Evolutionary conservation across 495 filamentous ascomycete genomes (phyloP).

Genomic region (Aspergillus bertholletiae): DNA sequence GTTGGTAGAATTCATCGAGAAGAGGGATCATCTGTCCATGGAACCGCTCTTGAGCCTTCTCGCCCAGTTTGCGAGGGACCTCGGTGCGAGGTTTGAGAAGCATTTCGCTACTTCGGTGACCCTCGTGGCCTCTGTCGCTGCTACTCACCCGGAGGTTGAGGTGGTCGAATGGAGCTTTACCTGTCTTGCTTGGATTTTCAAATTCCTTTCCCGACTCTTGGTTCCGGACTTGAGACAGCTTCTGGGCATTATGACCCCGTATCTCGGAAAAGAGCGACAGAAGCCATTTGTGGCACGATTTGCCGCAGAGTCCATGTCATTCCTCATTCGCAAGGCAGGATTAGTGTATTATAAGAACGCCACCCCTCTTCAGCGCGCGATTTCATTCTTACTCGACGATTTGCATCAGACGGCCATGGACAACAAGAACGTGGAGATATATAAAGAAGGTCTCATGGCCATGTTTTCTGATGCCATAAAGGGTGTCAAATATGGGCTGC

Average conservation of each 20-base stretch:
- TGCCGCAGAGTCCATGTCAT: constrained; percentile 91
- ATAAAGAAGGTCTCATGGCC: constrained; percentile 83
- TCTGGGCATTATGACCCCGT: constrained; percentile 75
- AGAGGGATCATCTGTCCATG: constrained; percentile 67
- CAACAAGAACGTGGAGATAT: constrained; percentile 48
- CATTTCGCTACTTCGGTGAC: constrained; percentile 71
- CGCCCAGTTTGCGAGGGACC: constrained; percentile 86
- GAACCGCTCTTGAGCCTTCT: constrained; percentile 84
- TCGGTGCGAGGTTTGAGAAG: constrained; percentile 83
- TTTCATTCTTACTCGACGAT: constrained; percentile 66
- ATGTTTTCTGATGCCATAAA: constrained; percentile 88
- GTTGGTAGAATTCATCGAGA: constrained; percentile 73
- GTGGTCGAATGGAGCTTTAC: constrained; percentile 96
- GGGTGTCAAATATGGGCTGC: constrained; percentile 70
- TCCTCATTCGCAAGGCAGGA: constrained; percentile 84
- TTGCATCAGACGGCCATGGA: constrained; percentile 50
- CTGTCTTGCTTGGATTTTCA: constrained; percentile 93
- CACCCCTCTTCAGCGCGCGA: constrained; percentile 59
- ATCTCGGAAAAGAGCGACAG: constrained; percentile 78
- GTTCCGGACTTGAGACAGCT: constrained; percentile 81
- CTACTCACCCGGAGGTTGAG: constrained; percentile 62
- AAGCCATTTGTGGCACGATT: constrained; percentile 85
- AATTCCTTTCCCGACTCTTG: constrained; percentile 84
- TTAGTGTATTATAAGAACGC: constrained; percentile 68
- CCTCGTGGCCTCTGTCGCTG: constrained; percentile 62